Conservation (phyloP, 2,329 filamentous ascomycete species). For the Fusarium sp. region DNA sequence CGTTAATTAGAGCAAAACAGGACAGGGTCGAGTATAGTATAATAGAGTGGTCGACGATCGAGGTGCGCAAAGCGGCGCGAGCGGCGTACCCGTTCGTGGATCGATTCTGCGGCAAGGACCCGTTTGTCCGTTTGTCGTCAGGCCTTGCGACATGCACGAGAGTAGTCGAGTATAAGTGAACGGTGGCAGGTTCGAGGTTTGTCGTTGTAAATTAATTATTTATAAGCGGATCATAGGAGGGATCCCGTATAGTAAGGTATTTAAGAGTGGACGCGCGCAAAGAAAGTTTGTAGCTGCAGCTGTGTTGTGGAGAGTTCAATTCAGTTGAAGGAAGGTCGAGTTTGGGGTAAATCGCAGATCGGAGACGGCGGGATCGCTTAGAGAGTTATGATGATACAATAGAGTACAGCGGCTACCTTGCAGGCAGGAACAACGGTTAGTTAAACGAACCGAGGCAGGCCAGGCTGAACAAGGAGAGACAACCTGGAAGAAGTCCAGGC, state of each 20-base stretch:
- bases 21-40: neutral
- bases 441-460: slow-evolving; percentile 7
- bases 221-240: slow-evolving; percentile 3
- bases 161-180: neutral
- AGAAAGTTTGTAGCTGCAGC: slow-evolving; percentile 5
- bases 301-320: slow-evolving; percentile 25
- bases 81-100: slow-evolving; percentile 19
- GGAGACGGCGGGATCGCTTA: slow-evolving; percentile 35
- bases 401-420: neutral
- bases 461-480: slow-evolving; percentile 29
- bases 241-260: neutral
- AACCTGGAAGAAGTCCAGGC: slow-evolving; percentile 6
- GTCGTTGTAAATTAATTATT: slow-evolving; percentile 6
- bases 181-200: neutral
- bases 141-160: slow-evolving; percentile 1
- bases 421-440: slow-evolving; percentile 4
- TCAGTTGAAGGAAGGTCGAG: slow-evolving; percentile 22
- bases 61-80: slow-evolving; percentile 19
- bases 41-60: slow-evolving; percentile 8
- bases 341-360: slow-evolving; percentile 38
- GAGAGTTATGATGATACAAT: slow-evolving; percentile 23
- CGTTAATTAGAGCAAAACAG: neutral
- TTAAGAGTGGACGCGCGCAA: neutral
- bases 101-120: slow-evolving; percentile 26
- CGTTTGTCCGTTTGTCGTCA: neutral